Base-by-base conservation (phyloP, 225 moss, liverwort and hornwort genomes). In the Ulota crispa region DNA sequence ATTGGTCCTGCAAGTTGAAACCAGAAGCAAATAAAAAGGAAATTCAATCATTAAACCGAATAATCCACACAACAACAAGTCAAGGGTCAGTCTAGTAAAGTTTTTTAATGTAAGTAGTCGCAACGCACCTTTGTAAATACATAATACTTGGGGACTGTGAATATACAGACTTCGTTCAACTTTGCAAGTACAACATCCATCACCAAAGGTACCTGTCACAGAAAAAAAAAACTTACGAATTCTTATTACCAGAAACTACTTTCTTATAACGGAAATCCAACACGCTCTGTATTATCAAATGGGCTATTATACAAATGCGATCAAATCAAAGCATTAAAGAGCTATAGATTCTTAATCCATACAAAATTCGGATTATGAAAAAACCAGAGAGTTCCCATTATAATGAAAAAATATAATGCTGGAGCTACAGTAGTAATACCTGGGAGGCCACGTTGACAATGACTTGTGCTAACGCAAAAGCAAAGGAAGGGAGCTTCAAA, bases 161-260 rank as follows among this genome's bases (percentile, higher is more conserved):
- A 93, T 54, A 96, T 91, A 52, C 98, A 99, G 60, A 83, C 96
- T 99, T 94, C 90, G 82, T 98, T 88, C 20, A 98, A 91, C 80
- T 94, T 95, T 68, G 91, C 98, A 83, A 98, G 92, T 47, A 98
- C 86, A 41, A 89, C 84, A 42, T 99, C 95, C 94, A 99, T 95
- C 84, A 96, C 73, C 80, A 81, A 83, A 42, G 98, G 94, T 63
- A 93, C 90, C 98, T 99, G 85, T 80, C 84, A 83, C 78, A 81
- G 21, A 20, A 80, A 57, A 55, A 20, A n/a, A 77, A 50, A 47
- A 64, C 8, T n/a, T 56, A 61, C 15, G 45, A 14, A 70, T 52
- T 53, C 32, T 87, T 36, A 85, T 9, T 47, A 68, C 32, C 41
- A 72, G 43, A 83, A 72, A 24, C 24, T 7, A 60, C 55, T 34